These are phyloP conservation scores for Mycena pura DNA, from an alignment of 768 basidiomycete genomes.

Conservation along the genomic window DNA sequence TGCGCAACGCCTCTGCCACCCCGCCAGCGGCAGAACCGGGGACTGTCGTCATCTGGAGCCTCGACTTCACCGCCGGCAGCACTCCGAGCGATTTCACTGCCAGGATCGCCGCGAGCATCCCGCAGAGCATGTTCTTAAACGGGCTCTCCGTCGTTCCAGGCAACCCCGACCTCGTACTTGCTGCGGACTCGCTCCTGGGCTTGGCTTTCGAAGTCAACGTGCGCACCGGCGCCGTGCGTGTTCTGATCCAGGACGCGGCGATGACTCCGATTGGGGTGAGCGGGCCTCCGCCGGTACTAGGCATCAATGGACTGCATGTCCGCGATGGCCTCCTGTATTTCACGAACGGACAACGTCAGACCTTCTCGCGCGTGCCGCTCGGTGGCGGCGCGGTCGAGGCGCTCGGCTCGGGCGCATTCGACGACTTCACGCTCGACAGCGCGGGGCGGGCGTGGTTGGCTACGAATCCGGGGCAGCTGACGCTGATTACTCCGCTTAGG, in stretches of 20 bases:
- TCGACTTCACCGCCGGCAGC: not conserved
- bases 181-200: constrained; percentile 1
- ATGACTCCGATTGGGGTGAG: not conserved
- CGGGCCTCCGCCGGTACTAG: not conserved
- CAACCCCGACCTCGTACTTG: constrained; percentile 2
- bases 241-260: no score
- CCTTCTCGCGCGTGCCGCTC: no score
- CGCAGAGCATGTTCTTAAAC: not conserved
- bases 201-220: no score
- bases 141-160: no score
- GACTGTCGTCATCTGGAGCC: no score
- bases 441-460: not conserved
- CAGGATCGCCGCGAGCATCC: not conserved
- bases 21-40: not conserved
- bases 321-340: not conserved
- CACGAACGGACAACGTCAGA: not conserved
- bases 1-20: not conserved
- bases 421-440: constrained; percentile 1
- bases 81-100: not conserved
- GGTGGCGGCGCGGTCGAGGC: no score
- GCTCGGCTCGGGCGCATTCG: not conserved
- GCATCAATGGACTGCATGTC: constrained; percentile 9
- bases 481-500: not conserved
- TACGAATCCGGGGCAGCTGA: not conserved
- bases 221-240: no score